Evolutionary conservation across 75 land plant genomes (phyloP).

Genomic region (Pinus tabuliformis): DNA sequence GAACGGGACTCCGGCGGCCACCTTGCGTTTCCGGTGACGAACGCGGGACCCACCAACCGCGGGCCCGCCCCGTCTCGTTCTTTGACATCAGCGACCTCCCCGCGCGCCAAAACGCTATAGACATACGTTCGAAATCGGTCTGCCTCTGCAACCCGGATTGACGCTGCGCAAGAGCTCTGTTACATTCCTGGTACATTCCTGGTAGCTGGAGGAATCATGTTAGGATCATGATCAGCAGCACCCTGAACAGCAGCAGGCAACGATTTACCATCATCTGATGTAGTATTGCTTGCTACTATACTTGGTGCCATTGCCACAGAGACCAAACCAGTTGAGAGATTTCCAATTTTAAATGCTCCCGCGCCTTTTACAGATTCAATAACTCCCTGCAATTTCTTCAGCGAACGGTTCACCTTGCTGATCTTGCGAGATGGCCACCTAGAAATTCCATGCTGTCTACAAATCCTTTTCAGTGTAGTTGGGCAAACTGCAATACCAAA

Average conservation of each 20-base stretch:
- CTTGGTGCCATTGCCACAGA: slow-evolving; percentile 44
- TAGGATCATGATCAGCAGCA: slow-evolving; percentile 18
- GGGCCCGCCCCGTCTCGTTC: too few relatives aligned
- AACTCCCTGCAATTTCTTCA: slow-evolving; percentile 38
- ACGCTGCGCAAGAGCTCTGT: too few relatives aligned
- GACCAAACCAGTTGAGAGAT: slow-evolving; percentile 39
- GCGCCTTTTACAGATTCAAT: slow-evolving; percentile 48
- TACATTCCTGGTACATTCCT: too few relatives aligned
- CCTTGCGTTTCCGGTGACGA: too few relatives aligned
- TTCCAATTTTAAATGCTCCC: slow-evolving; percentile 50
- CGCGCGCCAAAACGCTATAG: too few relatives aligned
- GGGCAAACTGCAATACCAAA: slow-evolving; percentile 68
- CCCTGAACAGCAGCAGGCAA: slow-evolving; percentile 22
- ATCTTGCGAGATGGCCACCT: slow-evolving; percentile 68
- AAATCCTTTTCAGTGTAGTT: slow-evolving; percentile 56
- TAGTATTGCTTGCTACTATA: background rate
- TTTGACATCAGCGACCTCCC: too few relatives aligned
- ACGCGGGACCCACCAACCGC: too few relatives aligned
- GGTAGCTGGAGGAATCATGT: slow-evolving; percentile 8
- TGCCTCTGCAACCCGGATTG: too few relatives aligned
- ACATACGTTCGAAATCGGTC: too few relatives aligned
- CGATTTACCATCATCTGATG: slow-evolving; percentile 1
- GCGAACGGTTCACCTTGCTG: slow-evolving; percentile 55
- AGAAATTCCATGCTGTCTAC: slow-evolving; percentile 57
- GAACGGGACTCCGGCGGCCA: too few relatives aligned